phyloP scores from a whole-genome alignment of 257 asterid species.

The Paraleonurus japonicus region DNA sequence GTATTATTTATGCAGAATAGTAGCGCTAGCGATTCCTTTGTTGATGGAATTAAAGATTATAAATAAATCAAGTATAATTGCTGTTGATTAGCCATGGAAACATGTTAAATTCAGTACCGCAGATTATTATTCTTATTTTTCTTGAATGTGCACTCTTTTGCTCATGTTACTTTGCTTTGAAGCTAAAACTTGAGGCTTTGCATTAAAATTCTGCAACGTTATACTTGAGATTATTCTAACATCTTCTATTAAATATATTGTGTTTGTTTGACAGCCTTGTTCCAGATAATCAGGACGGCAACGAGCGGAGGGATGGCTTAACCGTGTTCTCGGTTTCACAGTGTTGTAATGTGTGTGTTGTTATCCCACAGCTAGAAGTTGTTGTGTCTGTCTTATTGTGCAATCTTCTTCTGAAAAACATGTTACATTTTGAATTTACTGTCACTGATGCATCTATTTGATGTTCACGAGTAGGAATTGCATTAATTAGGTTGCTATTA shows the following conservation, averaged over 20 bases:
- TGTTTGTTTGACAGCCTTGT: slow-evolving; percentile 53
- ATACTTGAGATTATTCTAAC: not conserved
- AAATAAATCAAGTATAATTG: not conserved
- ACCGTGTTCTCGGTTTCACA: not conserved
- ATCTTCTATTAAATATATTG: not conserved
- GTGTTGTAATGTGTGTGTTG: not conserved
- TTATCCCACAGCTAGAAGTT: not conserved
- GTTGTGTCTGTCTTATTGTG: not conserved
- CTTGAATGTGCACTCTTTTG: not conserved
- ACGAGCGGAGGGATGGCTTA: slow-evolving; percentile 81
- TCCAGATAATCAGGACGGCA: slow-evolving; percentile 95
- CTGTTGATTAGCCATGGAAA: not conserved
- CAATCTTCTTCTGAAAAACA: not conserved
- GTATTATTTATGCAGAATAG: not conserved
- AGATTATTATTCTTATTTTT: too few species aligned
- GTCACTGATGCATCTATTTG: too few species aligned
- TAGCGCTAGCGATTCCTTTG: not conserved
- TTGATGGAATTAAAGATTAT: not conserved
- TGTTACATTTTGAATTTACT: not conserved
- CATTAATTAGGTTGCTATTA: too few species aligned
- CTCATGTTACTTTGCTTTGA: not conserved
- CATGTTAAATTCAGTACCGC: not conserved
- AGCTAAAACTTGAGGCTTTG: not conserved
- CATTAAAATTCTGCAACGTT: not conserved
- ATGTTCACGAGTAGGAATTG: too few species aligned